Evolutionary conservation across 2,329 filamentous ascomycete species (phyloP), one percentile per base, ranked within the genome.

Genomic region (Penicillium sp.): DNA sequence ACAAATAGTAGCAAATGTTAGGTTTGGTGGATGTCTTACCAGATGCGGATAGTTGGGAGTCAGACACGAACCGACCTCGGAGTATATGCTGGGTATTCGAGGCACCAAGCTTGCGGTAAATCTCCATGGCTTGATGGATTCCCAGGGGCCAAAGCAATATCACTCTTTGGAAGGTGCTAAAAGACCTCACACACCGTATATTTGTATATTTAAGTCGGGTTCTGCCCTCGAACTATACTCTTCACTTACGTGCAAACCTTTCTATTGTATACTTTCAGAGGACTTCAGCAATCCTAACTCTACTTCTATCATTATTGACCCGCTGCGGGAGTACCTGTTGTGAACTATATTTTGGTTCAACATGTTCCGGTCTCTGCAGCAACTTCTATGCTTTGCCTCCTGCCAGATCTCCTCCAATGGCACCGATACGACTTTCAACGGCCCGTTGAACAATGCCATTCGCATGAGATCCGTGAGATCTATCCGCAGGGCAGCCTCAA

Each of bases 301-400:
- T 34, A 18, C 3, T 10, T 4, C 16, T 34, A 18, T 34, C 5
- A 34, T 4, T 34, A 11, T 11, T 34, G 14, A 39, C 10, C 6
- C 6, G 7, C 13, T 32, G 14, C 4, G 8, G 29, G 34, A 29
- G 26, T 11, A 20, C 18, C 14, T 9, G n/a, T 6, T 23, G n/a
- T 35, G 20, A 29, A 27, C 14, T 16, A 14, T 18, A 11, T 31
- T 8, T 28, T 22, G 22, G 34, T 29, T 3, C 18, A 44, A n/a
- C 35, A 54, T 56, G 48, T 24, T 49, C 32, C 44, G 34, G 6
- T 55, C 46, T 36, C 32, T 59, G 31, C 48, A 48, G 32, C 46
- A 32, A 6, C 43, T 58, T 38, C 28, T 58, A 51, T 59, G 56
- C 42, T 56, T 56, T 51, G 46, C 44, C 23, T 48, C 45, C n/a